A percentile compares a stretch with the other conserved stretches of the same genome.
Evolutionary conservation across 2,329 filamentous ascomycete genomes (phyloP).

Genomic region (Fusarium anthophilum): DNA sequence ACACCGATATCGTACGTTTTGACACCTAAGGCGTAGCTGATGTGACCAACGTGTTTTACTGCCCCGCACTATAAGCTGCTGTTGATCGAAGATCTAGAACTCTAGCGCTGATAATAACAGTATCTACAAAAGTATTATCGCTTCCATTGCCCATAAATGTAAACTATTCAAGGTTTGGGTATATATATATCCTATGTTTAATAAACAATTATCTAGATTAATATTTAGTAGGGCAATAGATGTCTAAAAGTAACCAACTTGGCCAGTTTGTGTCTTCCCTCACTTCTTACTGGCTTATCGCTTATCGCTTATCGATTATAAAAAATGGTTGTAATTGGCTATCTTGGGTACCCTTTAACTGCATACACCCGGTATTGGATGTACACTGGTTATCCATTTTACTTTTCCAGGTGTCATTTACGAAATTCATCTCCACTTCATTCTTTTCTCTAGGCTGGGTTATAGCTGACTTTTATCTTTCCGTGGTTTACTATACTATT

Average conservation of each 20-base stretch:
- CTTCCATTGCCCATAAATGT: too few species aligned
- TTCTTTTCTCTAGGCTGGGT: not conserved
- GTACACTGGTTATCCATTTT: not conserved
- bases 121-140: too few species aligned
- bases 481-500: accelerated
- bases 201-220: too few species aligned
- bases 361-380: not conserved
- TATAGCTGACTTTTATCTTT: not conserved
- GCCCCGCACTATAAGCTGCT: not conserved
- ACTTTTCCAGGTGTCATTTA: not conserved
- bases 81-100: too few species aligned
- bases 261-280: too few species aligned
- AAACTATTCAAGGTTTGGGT: too few species aligned
- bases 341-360: not conserved
- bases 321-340: not conserved
- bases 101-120: too few species aligned
- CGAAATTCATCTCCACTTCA: not conserved
- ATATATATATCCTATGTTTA: too few species aligned
- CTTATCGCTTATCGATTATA: not conserved
- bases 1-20: accelerated
- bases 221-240: too few species aligned
- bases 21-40: not conserved
- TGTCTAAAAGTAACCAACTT: too few species aligned
- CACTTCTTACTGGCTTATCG: not conserved
- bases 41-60: not conserved